These are phyloP conservation scores for Kodamaea kakaduensis DNA, from an alignment of 805 yeast species.

Conservation along the genomic window DNA sequence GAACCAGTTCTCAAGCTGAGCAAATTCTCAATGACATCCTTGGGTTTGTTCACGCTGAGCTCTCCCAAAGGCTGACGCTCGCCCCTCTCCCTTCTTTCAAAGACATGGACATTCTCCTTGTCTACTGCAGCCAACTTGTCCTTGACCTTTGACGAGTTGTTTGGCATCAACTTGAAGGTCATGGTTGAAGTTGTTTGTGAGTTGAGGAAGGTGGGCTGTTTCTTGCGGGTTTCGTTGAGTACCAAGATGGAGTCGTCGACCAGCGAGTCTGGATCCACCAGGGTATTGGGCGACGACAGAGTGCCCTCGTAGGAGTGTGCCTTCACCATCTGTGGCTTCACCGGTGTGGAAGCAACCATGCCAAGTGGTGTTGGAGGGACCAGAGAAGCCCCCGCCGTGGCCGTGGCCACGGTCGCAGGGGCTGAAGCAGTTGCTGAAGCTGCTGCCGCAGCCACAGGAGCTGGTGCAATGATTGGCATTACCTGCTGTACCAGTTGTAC, in stretches of 20 bases:
- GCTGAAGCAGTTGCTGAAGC: not conserved
- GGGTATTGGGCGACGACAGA: slow-evolving; percentile 13
- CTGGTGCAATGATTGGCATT: not conserved
- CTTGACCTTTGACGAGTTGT: slow-evolving; percentile 20
- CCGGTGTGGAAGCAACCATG: slow-evolving; percentile 15
- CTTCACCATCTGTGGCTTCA: slow-evolving; percentile 12
- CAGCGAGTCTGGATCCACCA: slow-evolving; percentile 14
- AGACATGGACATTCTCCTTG: slow-evolving; percentile 18
- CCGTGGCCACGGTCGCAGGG: not conserved
- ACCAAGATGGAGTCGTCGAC: slow-evolving; percentile 17
- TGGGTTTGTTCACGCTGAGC: slow-evolving; percentile 16
- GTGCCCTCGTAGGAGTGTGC: slow-evolving; percentile 12
- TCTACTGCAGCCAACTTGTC: slow-evolving; percentile 21
- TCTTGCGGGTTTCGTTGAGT: slow-evolving; percentile 29
- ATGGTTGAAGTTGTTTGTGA: slow-evolving; percentile 26
- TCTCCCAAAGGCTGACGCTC: slow-evolving; percentile 24
- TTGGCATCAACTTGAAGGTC: slow-evolving; percentile 36
- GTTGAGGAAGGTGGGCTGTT: slow-evolving; percentile 31
- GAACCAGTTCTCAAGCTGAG: slow-evolving; percentile 36
- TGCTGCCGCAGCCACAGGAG: not conserved
- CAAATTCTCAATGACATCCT: slow-evolving; percentile 31
- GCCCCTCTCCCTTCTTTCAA: slow-evolving; percentile 11
- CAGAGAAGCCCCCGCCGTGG: slow-evolving; percentile 2
- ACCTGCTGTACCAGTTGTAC: not conserved
- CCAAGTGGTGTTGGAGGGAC: slow-evolving; percentile 2